Evolutionary conservation across 768 basidiomycete species (phyloP).

Genomic region (Leccinum ochraceum): DNA sequence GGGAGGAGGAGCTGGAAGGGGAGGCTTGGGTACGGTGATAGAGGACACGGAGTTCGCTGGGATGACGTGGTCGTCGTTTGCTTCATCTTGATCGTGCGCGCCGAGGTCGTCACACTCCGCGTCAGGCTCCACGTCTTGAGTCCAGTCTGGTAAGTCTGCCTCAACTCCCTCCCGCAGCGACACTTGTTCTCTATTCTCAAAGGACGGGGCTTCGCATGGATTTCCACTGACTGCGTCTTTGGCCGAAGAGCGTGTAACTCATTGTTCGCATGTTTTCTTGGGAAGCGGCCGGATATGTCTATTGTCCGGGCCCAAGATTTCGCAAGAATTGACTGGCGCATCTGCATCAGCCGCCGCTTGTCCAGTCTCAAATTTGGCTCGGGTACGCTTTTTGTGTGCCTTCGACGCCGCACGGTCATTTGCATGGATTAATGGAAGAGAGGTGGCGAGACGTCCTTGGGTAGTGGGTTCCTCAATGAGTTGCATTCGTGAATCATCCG

Average conservation of each 20-base stretch:
- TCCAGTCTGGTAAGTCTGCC: constrained; percentile 26
- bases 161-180: constrained; percentile 11
- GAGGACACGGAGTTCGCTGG: constrained; percentile 2
- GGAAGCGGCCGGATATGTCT: constrained; percentile 27
- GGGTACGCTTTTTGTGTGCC: constrained; percentile 20
- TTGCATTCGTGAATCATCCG: not conserved
- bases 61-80: constrained; percentile 15
- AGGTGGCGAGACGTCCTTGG: not conserved
- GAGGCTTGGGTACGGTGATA: constrained; percentile 19
- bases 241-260: not conserved
- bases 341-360: constrained; percentile 1
- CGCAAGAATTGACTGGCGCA: constrained; percentile 1
- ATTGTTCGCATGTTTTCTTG: constrained; percentile 9
- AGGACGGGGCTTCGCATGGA: constrained; percentile 6
- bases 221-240: not conserved
- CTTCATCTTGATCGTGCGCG: constrained; percentile 12
- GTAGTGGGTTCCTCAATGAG: not conserved
- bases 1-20: constrained; percentile 32
- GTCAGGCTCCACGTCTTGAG: constrained; percentile 23
- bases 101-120: constrained; percentile 11
- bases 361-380: constrained; percentile 19
- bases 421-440: not conserved
- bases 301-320: constrained; percentile 18
- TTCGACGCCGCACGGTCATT: not conserved
- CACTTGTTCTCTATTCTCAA: constrained; percentile 19